Conservation (phyloP, 2,329 filamentous ascomycete genomes). For the Alternaria sp. region DNA sequence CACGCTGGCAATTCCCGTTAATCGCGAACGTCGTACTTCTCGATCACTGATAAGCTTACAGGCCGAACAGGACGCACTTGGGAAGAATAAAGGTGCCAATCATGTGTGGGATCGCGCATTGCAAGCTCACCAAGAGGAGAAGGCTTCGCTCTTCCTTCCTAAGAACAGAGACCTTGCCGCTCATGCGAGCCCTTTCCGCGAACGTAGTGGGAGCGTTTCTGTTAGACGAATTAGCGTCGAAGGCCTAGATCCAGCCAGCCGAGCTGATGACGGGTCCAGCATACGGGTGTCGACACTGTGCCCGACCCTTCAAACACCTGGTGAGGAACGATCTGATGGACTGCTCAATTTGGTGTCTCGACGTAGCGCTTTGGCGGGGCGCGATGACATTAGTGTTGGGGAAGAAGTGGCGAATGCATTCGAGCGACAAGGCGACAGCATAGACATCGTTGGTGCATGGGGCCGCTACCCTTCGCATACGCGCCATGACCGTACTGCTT, state of each 20-base stretch:
- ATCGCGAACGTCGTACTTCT: conserved; percentile 40
- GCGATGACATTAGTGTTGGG: conserved; percentile 11
- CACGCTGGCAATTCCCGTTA: conserved; percentile 16
- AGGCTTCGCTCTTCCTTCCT: conserved; percentile 45
- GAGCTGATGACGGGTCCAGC: conserved; percentile 12
- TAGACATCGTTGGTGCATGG: conserved; percentile 53
- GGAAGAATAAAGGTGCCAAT: conserved; percentile 34
- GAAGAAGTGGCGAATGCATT: conserved; percentile 32
- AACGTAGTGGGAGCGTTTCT: conserved; percentile 41
- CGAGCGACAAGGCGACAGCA: conserved; percentile 39
- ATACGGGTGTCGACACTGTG: conserved; percentile 22
- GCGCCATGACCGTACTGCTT: conserved; percentile 52
- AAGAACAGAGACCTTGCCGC: conserved; percentile 43
- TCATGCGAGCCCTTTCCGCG: conserved; percentile 42
- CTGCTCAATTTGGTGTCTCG: conserved; percentile 12
- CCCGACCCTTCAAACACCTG: conserved; percentile 8
- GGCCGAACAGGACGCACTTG: conserved; percentile 37
- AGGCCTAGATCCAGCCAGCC: conserved; percentile 4
- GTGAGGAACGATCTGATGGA: not conserved
- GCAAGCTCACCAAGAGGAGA: conserved; percentile 49
- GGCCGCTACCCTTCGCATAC: conserved; percentile 58
- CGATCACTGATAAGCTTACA: conserved; percentile 44
- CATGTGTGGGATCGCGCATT: conserved; percentile 50
- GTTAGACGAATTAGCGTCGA: conserved; percentile 16
- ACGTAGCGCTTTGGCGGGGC: conserved; percentile 34